Evolutionary conservation across 257 asterid genomes (phyloP), one percentile per base, ranked within the genome.

Genomic region (Solanum ahanhuiri): DNA sequence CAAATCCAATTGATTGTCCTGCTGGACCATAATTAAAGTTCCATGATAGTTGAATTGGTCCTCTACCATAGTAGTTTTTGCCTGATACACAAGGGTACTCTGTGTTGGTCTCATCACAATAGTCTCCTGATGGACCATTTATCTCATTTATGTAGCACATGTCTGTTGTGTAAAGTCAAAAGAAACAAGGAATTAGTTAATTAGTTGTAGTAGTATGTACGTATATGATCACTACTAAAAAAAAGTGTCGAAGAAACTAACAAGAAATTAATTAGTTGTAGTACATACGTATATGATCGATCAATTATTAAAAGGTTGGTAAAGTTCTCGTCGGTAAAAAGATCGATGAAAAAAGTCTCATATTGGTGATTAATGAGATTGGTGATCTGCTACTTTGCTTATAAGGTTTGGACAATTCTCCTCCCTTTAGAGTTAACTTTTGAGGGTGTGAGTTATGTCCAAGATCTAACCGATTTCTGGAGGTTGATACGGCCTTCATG

Each of bases 21-120:
- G 95, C 94, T 0, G 93, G 90, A 4, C 95, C 95, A 73, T 92
- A 92, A 85, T 92, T 88, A 23, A 71, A 71, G 79, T 71, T 71
- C 45, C 79, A 71, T 71, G 79, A 71, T 2, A 71, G 79, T 18
- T 92, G 95, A 1, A 92, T 71, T 3, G 95, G 94, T 2, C 95
- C 95, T 33, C 95, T 87, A 1, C 94, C 94, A 11, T 89, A 89
- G 87, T 92, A 92, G 1, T 87, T 85, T 86, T 90, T 79, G 35
- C 86, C 88, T 1, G 87, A 82, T 0, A 83, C 89, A 14, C 95
- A 91, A 0, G 94, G 95, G 58, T 86, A 92, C 17, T 91, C 90
- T 25, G 90, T 90, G 85, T 88, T 88, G 1, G 0, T 81, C 41
- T 87, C 90, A 33, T 92, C 93, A 33, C 95, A 92, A 6, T 91